Percentiles rank a stretch among this genome's conserved stretches.
Conservation (phyloP, 805 yeast species). For the Kuraishia molischiana region DNA sequence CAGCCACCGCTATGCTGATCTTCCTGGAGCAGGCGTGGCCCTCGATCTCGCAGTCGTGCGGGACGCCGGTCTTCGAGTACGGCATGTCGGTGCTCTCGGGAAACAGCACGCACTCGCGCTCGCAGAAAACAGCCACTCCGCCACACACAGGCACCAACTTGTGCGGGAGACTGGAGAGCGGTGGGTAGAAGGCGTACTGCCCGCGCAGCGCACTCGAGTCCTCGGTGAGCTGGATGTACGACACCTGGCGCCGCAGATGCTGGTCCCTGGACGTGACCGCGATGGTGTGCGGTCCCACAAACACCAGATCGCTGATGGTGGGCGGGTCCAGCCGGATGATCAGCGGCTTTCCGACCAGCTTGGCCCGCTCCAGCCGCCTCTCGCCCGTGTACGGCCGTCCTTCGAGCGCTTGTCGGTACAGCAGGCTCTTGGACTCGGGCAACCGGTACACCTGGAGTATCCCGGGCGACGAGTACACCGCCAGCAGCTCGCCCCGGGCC, state of each 20-base stretch:
- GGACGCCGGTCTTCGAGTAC: background rate
- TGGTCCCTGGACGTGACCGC: background rate
- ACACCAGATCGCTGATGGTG: background rate
- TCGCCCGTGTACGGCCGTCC: background rate
- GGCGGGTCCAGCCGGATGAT: background rate
- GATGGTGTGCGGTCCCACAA: background rate
- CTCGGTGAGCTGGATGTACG: background rate
- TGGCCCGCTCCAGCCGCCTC: background rate
- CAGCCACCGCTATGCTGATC: background rate
- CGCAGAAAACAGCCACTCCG: background rate
- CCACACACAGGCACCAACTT: background rate
- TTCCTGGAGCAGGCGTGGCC: background rate
- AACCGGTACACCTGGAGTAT: background rate
- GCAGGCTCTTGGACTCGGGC: background rate
- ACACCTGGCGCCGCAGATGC: background rate
- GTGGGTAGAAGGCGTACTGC: background rate
- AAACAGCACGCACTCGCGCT: background rate
- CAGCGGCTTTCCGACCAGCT: background rate
- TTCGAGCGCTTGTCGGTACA: background rate
- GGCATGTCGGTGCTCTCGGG: background rate
- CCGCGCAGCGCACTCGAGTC: background rate
- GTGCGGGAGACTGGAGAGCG: background rate
- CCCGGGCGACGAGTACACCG: background rate
- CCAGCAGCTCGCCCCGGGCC: background rate
- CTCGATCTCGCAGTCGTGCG: background rate